phyloP scores from a whole-genome alignment of 1,139 yeast genomes.

The Candida frijolesensis region DNA sequence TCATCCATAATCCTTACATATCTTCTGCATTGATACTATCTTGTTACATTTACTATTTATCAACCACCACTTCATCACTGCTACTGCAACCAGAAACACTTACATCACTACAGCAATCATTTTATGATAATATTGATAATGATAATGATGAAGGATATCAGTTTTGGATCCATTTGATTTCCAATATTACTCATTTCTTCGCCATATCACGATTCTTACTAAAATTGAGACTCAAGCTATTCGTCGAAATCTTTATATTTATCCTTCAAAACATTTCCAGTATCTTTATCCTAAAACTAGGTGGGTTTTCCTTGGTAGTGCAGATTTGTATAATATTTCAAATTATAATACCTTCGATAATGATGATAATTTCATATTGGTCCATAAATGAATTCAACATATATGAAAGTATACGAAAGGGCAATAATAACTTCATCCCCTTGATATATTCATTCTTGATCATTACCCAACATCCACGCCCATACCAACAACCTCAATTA shows the following conservation, averaged over 20 bases:
- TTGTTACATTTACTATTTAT: constrained; percentile 34
- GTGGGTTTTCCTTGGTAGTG: constrained; percentile 14
- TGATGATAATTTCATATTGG: constrained; percentile 6
- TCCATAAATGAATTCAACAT: constrained; percentile 1
- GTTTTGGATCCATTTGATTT: constrained; percentile 1
- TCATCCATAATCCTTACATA: constrained; percentile 51
- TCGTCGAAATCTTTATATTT: constrained; percentile 13
- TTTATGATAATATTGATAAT: no score
- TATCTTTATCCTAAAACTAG: constrained; percentile 9
- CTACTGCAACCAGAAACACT: neutral
- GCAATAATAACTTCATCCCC: constrained; percentile 16
- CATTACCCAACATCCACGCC: neutral
- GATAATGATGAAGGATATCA: no score
- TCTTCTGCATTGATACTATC: constrained; percentile 71
- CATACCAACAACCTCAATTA: no score
- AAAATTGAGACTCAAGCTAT: constrained; percentile 1
- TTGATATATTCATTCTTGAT: constrained; percentile 14
- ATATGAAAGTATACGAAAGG: constrained; percentile 8
- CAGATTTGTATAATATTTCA: constrained; percentile 20
- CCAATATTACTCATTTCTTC: constrained; percentile 23
- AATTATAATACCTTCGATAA: constrained; percentile 13
- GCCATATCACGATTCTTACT: constrained; percentile 24
- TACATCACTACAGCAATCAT: no score
- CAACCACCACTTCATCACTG: constrained; percentile 2
- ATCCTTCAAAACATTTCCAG: constrained; percentile 7